Evolutionary conservation across 495 filamentous ascomycete species (phyloP).

Genomic region (Penicillium bovifimosum): DNA sequence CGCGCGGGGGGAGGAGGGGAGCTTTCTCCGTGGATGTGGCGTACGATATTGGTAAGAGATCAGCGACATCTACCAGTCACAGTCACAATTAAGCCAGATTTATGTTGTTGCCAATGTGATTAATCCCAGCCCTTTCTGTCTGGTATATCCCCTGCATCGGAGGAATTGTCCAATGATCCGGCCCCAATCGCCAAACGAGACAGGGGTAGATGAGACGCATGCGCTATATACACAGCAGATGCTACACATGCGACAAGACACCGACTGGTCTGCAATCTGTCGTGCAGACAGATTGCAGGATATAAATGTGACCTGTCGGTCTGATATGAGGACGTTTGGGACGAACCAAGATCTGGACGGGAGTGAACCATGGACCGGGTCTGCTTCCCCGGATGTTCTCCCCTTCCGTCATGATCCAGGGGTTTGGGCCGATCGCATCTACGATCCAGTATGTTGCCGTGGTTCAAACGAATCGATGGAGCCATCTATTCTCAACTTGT

Average conservation of each 20-base stretch:
- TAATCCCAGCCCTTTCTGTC: background rate
- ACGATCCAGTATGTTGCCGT: background rate
- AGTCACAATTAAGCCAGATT: background rate
- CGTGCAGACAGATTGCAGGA: background rate
- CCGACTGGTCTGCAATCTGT: background rate
- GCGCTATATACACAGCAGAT: background rate
- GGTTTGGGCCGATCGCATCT: constrained; percentile 1
- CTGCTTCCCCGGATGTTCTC: constrained; percentile 18
- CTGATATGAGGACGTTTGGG: constrained; percentile 1
- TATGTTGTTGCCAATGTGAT: constrained; percentile 2
- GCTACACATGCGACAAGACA: background rate
- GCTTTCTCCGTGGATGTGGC: background rate
- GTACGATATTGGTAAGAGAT: background rate
- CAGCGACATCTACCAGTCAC: background rate
- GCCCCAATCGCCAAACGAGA: background rate
- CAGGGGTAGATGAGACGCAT: background rate
- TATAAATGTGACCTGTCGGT: background rate
- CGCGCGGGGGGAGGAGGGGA: constrained; percentile 10
- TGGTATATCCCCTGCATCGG: constrained; percentile 8
- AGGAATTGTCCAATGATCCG: background rate
- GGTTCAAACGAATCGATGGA: background rate
- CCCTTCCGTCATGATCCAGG: constrained; percentile 15
- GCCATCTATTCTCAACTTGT: background rate
- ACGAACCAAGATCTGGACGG: constrained; percentile 17
- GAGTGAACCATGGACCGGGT: constrained; percentile 25